These are phyloP conservation scores for Neurospora sp. DNA, from an alignment of 495 filamentous ascomycete genomes.

Conservation along the genomic window DNA sequence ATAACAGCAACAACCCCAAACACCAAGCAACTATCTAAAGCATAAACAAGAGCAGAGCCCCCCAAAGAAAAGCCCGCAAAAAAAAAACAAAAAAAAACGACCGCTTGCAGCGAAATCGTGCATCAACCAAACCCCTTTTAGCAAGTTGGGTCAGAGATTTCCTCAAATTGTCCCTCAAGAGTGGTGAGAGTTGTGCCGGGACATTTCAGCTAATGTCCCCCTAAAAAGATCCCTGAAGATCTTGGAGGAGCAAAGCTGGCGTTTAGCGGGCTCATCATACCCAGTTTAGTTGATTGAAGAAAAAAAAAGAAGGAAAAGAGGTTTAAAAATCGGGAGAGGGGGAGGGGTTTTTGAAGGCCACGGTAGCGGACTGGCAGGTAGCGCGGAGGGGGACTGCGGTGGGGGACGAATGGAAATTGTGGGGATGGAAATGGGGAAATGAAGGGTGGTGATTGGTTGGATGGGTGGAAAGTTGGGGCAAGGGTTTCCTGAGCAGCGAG, in stretches of 20 bases:
- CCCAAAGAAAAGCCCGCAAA: background rate
- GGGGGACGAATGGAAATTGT: conserved; percentile 1
- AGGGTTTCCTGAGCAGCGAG: background rate
- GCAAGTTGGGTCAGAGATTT: conserved; percentile 41
- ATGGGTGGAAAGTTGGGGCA: background rate
- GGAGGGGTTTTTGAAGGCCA: background rate
- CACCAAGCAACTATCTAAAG: background rate
- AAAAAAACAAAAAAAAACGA: background rate
- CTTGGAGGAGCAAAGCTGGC: conserved; percentile 29
- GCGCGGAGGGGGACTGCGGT: background rate
- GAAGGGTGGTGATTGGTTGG: background rate
- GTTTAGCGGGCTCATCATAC: conserved; percentile 44
- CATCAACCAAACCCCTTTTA: conserved; percentile 22
- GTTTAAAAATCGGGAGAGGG: no score
- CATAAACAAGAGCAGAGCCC: background rate
- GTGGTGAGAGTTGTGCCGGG: conserved; percentile 46
- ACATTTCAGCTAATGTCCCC: conserved; percentile 46
- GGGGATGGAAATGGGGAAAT: background rate
- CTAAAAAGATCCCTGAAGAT: conserved; percentile 4
- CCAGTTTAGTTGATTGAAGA: conserved; percentile 49
- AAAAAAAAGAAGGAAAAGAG: conserved; percentile 7
- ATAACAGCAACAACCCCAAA: background rate
- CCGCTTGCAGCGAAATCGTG: conserved; percentile 8
- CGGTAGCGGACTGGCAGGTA: no score
- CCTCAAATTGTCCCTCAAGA: conserved; percentile 45